Conservation (phyloP, 768 basidiomycete genomes). For the Guyanaporus albipodus region DNA sequence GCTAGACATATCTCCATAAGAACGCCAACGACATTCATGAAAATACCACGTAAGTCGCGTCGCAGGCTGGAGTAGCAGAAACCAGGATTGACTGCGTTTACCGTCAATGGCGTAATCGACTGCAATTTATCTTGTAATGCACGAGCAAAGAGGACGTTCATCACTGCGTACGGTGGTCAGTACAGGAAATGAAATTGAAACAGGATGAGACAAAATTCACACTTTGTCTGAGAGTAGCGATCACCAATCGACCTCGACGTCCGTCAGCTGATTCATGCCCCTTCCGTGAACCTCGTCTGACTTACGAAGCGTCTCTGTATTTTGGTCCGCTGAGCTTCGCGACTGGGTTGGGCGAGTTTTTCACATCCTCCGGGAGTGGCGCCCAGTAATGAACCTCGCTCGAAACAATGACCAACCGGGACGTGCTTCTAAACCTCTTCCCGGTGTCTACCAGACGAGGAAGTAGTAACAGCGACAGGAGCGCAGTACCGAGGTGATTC, state of each 20-base stretch:
- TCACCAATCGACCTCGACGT: slow-evolving; percentile 8
- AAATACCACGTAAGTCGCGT: background rate
- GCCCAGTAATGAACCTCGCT: slow-evolving; percentile 28
- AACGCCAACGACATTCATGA: background rate
- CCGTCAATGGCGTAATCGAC: slow-evolving; percentile 20
- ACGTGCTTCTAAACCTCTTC: slow-evolving; percentile 16
- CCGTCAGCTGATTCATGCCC: background rate
- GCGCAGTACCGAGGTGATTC: slow-evolving; percentile 32
- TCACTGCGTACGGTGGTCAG: slow-evolving; percentile 14
- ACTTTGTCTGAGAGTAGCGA: slow-evolving; percentile 28
- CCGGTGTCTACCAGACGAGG: slow-evolving; percentile 29
- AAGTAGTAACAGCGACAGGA: slow-evolving; percentile 32
- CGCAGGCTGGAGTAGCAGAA: slow-evolving; percentile 29
- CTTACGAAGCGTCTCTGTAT: slow-evolving; percentile 20
- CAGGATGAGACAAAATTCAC: slow-evolving; percentile 11
- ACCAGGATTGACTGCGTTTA: slow-evolving; percentile 30
- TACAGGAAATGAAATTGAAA: background rate
- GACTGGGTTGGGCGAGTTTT: slow-evolving; percentile 19
- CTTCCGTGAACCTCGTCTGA: background rate
- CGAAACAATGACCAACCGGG: slow-evolving; percentile 30
- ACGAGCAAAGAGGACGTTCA: slow-evolving; percentile 31
- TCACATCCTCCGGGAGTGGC: slow-evolving; percentile 17
- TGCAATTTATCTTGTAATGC: slow-evolving; percentile 23
- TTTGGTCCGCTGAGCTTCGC: slow-evolving; percentile 22
- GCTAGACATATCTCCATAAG: slow-evolving; percentile 12